phyloP scores from a whole-genome alignment of 129 eudicot genomes.

The Flaveria trinervia region DNA sequence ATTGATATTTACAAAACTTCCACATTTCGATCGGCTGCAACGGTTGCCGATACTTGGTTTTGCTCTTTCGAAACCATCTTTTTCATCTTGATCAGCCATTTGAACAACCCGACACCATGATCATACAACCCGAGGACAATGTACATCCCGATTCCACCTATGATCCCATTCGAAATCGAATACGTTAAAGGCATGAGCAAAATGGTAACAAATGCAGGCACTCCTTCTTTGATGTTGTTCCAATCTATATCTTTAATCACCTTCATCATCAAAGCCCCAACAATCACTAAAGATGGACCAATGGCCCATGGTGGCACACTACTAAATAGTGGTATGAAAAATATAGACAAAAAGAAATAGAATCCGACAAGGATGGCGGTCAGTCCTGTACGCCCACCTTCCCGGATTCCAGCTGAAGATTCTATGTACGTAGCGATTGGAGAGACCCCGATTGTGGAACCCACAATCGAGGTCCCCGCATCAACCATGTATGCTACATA shows the following conservation, averaged over 20 bases:
- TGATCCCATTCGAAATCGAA: slow-evolving; percentile 82
- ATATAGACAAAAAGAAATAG: slow-evolving; percentile 63
- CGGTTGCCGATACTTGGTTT: slow-evolving; percentile 71
- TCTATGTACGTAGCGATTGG: slow-evolving; percentile 76
- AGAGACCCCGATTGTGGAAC: slow-evolving; percentile 81
- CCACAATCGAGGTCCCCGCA: slow-evolving; percentile 80
- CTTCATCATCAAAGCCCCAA: slow-evolving; percentile 91
- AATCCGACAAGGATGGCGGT: slow-evolving; percentile 74
- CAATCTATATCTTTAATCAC: slow-evolving; percentile 84
- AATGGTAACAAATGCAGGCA: slow-evolving; percentile 82
- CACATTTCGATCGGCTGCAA: slow-evolving; percentile 42
- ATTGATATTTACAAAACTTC: slow-evolving; percentile 36
- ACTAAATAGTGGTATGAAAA: slow-evolving; percentile 64
- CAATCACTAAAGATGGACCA: slow-evolving; percentile 83
- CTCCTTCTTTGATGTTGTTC: slow-evolving; percentile 62
- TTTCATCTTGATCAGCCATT: slow-evolving; percentile 63
- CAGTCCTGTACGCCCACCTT: slow-evolving; percentile 85
- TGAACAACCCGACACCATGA: slow-evolving; percentile 40
- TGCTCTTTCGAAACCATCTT: slow-evolving; percentile 59
- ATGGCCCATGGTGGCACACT: slow-evolving; percentile 97
- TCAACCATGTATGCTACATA: slow-evolving; percentile 86
- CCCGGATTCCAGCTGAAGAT: slow-evolving; percentile 82
- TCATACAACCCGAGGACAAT: slow-evolving; percentile 55
- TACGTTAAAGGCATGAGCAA: slow-evolving; percentile 82
- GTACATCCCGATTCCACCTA: slow-evolving; percentile 80